Base-by-base conservation (phyloP, 140 eudicot genomes). In the Senecio squalidus region DNA sequence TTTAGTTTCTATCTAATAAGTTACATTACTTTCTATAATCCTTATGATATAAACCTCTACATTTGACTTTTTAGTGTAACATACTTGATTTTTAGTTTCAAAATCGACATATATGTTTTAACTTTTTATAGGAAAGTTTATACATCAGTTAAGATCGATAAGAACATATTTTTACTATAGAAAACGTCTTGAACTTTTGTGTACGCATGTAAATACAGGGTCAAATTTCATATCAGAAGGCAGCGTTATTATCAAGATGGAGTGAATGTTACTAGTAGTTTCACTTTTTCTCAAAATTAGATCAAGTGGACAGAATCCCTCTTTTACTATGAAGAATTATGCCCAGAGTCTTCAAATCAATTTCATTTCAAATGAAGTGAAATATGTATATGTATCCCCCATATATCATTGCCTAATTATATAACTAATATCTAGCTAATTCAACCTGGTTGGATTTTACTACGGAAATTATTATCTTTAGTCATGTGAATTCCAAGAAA, bases 31-130 rank as follows among this genome's bases (percentile, higher is more conserved):
- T 44, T 62, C 1, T 36, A 11, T 40, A 60, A 8, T 60, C 24
- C 39, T 45, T 9, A 31, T 31, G 44, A n/a, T 26, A 39, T 60
- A 62, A 24, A 46, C 13, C 33, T 46, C 45, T 23, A 62, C 46
- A n/a, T 47, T 44, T 27, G 55, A 27, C 38, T 9, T 29, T 60
- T 27, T 2, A 29, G 18, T 29, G 26, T 20, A 6, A 55, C 45
- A 55, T 29, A 3, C n/a, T 24, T 41, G 26, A 17, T 10, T 4
- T 26, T 40, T 10, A 38, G 66, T 55, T 8, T 60, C 66, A 41
- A 44, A 11, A 25, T 43, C 27, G 36, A 43, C 21, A 26, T n/a
- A n/a, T n/a, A 23, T 9, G 8, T 44, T 60, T 18, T 15, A 2
- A 44, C 6, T 9, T 38, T 25, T 7, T 24, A 48, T 15, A 11